Evolutionary conservation across 1,284 basidiomycete genomes (phyloP).

Genomic region (Pseudozyma sp.): DNA sequence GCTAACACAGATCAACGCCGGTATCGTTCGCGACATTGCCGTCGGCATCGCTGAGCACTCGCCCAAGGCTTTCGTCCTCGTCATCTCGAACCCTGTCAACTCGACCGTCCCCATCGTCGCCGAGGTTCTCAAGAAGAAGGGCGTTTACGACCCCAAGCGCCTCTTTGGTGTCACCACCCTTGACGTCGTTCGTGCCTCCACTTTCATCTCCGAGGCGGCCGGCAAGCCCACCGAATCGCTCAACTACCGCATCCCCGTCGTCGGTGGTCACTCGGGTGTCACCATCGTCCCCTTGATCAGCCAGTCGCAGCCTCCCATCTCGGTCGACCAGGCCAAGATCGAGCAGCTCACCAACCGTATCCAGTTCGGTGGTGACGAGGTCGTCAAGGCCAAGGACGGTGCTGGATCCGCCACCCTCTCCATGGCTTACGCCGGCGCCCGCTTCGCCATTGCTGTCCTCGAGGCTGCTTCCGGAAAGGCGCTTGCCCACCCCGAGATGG

Average conservation of each 20-base stretch:
- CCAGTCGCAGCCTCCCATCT: slow-evolving; percentile 73
- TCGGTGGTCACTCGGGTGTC: slow-evolving; percentile 95
- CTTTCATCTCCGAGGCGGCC: slow-evolving; percentile 87
- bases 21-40: slow-evolving; percentile 93
- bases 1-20: slow-evolving; percentile 86
- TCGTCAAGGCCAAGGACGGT: slow-evolving; percentile 88
- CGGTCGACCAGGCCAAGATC: slow-evolving; percentile 70
- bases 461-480: slow-evolving; percentile 62
- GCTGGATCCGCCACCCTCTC: slow-evolving; percentile 88
- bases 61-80: slow-evolving; percentile 92
- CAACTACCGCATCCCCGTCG: slow-evolving; percentile 78
- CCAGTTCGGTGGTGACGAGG: slow-evolving; percentile 92
- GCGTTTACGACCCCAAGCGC: slow-evolving; percentile 81
- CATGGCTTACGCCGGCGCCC: slow-evolving; percentile 80
- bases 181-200: slow-evolving; percentile 95
- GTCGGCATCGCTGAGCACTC: slow-evolving; percentile 83
- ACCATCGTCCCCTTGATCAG: slow-evolving; percentile 96
- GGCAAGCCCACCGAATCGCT: slow-evolving; percentile 75
- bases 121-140: slow-evolving; percentile 92
- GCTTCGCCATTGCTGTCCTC: slow-evolving; percentile 62
- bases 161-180: slow-evolving; percentile 98
- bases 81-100: slow-evolving; percentile 96
- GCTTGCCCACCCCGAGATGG: slow-evolving; percentile 57
- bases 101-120: slow-evolving; percentile 97
- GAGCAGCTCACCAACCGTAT: slow-evolving; percentile 83